phyloP scores from a whole-genome alignment of 2,329 filamentous ascomycete genomes.

The Diplodia intermedia region DNA sequence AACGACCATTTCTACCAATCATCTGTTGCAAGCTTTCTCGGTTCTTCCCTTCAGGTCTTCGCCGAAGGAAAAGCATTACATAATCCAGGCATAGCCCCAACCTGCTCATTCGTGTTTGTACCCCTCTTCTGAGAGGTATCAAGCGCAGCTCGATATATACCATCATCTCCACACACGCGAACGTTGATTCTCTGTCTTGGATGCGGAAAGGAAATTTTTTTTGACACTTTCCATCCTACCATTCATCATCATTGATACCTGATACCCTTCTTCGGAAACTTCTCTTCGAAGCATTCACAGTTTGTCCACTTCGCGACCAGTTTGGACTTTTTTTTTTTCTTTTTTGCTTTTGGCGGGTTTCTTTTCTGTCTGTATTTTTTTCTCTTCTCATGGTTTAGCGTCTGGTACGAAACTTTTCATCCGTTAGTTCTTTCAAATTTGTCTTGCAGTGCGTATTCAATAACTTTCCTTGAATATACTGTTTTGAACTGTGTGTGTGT shows the following conservation, averaged over 20 bases:
- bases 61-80: slow-evolving; percentile 10
- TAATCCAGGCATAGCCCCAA: slow-evolving; percentile 7
- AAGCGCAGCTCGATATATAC: slow-evolving; percentile 2
- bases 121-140: not conserved
- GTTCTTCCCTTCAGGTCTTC: not conserved
- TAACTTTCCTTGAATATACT: slow-evolving; percentile 28
- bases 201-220: not conserved
- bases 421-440: not conserved
- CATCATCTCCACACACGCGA: not conserved
- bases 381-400: slow-evolving; percentile 4
- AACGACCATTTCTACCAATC: slow-evolving; percentile 14
- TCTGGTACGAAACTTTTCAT: slow-evolving; percentile 17
- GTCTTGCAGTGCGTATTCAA: slow-evolving; percentile 11
- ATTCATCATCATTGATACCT: slow-evolving; percentile 25
- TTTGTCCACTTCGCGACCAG: slow-evolving; percentile 1
- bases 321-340: slow-evolving; percentile 1
- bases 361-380: slow-evolving; percentile 5
- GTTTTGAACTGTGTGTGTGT: not conserved
- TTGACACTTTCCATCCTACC: not conserved
- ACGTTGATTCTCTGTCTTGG: not conserved
- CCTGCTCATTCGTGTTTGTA: not conserved
- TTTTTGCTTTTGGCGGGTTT: slow-evolving; percentile 2
- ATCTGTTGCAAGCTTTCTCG: slow-evolving; percentile 19
- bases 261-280: slow-evolving; percentile 29
- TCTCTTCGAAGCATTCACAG: slow-evolving; percentile 5